Evolutionary conservation across 2,329 filamentous ascomycete species (phyloP), one percentile per base, ranked within the genome.

Genomic region (Scytalidium sp.): DNA sequence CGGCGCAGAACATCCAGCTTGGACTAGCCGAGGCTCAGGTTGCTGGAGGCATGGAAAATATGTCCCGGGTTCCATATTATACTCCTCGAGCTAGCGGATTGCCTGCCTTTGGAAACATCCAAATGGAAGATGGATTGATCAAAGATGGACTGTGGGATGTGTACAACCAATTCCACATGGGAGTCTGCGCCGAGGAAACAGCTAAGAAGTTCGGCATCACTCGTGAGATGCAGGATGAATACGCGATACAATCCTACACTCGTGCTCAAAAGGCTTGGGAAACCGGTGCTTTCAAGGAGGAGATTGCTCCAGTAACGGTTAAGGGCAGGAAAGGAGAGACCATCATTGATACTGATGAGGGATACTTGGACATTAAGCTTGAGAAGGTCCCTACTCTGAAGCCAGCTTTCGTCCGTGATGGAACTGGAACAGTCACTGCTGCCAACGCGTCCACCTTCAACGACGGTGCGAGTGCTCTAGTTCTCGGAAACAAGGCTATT

Each of bases 111-210:
- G 94, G 94, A 27, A 84, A 96, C 62, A 77, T 94, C 59, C 88
- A 88, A 70, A 75, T 96, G 70, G 87, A 96, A 68, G 94, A 99
- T 64, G 94, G 93, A 0, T 72, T 99, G 61, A 87, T 97, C 66
- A 94, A 94, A 69, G 94, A 99, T 64, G 94, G 94, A 1, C 73
- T 99, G 53, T 96, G 90, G 75, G 94, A 99, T 66, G 93, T 96
- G 13, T 99, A 97, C 71, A 91, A 96, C 68, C 83, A 96, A 66
- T 88, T 97, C 64, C 94, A 97, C 71, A 99, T 99, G 94, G 94
- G 94, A 41, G 91, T 94, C 61, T 99, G 94, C 66, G 92, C 92
- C 15, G 94, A 99, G 74, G 90, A 87, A 59, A 97, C 93, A 2
- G 94, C 89, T 43, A 96, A 96, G 77, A 93, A 92, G 61, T 81